phyloP scores from a whole-genome alignment of 805 yeast genomes.

The Torulaspora maleeae region DNA sequence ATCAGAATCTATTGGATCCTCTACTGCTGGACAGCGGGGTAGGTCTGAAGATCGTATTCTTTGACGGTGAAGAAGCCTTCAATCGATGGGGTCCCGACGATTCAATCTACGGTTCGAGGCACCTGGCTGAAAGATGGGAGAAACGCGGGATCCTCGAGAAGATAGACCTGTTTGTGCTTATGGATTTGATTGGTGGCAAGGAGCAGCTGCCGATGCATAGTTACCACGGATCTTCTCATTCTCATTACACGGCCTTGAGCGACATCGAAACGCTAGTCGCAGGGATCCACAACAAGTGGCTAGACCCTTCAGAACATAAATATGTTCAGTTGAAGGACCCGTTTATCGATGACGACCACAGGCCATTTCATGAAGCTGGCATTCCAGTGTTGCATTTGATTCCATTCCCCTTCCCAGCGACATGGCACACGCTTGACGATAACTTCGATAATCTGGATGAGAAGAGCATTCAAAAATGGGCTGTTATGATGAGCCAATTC shows the following conservation, averaged over 20 bases:
- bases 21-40: constrained; percentile 14
- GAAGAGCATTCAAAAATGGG: constrained; percentile 44
- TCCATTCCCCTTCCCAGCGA: constrained; percentile 47
- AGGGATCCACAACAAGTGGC: not conserved
- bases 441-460: constrained; percentile 41
- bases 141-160: constrained; percentile 24
- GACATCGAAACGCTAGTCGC: constrained; percentile 31
- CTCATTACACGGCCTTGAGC: constrained; percentile 37
- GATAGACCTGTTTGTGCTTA: constrained; percentile 45
- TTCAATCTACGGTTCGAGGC: constrained; percentile 53
- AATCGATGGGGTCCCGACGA: constrained; percentile 47
- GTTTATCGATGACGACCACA: constrained; percentile 47
- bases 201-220: constrained; percentile 35
- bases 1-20: constrained; percentile 7
- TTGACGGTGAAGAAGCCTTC: constrained; percentile 63
- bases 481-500: constrained; percentile 40
- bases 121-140: constrained; percentile 42
- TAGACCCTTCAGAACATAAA: constrained; percentile 15
- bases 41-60: constrained; percentile 48
- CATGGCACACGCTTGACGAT: constrained; percentile 52
- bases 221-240: constrained; percentile 41
- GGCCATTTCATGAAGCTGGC: constrained; percentile 46
- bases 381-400: constrained; percentile 50
- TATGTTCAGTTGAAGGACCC: constrained; percentile 10
- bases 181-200: constrained; percentile 47